Base-by-base conservation (phyloP, 2,329 filamentous ascomycete species). In the Pestalotiopsis sp. region DNA sequence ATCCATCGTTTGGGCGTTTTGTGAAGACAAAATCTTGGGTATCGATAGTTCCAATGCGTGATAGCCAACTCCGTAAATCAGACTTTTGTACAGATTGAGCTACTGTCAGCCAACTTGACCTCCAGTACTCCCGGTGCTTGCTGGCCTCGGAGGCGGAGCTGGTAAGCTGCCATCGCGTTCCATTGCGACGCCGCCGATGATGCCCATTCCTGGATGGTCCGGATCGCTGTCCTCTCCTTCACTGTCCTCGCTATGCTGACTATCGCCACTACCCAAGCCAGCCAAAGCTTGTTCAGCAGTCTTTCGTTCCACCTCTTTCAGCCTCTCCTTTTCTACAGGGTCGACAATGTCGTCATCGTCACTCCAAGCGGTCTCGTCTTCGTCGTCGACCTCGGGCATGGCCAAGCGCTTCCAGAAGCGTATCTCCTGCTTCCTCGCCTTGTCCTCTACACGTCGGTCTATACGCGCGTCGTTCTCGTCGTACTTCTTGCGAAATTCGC, bases 371-470 rank as follows among this genome's bases (percentile, higher is more conserved):
- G 79, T 80, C 1, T 85, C 82, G 64, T 90, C 88, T 57, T 90
- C 86, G 27, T 90, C 88, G 9, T 84, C 79, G 49, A 91, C 77
- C 68, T 88, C 84, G 11, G 88, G 88, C 84, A 91, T 86, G 14
- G 89, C 89, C 82, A 91, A 84, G 57, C 89, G 82, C 79, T 91
- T 91, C 89, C 89, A 92, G 78, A 89, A 90, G 2, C 89, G 82
- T 66, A 90, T 75, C 77, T 91, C 88, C 76, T 90, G 88, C 3
- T 86, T 83, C 58, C 81, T 77, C 5, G 86, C 85, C 64, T 82
- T 83, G 62, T 85, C 83, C 52, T 88, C 82, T 3, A 90, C 84
- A 4, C 83, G 81, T 38, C 83, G 81, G 68, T 88, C 84, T 82
- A 87, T 87, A 23, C 86, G 81, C 49, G 80, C 79, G 71, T 85